A percentile compares a stretch with the other conserved stretches of the same genome.
Evolutionary conservation across 73 alveolate genomes (phyloP).

Genomic region (Uronychia binucleata): DNA sequence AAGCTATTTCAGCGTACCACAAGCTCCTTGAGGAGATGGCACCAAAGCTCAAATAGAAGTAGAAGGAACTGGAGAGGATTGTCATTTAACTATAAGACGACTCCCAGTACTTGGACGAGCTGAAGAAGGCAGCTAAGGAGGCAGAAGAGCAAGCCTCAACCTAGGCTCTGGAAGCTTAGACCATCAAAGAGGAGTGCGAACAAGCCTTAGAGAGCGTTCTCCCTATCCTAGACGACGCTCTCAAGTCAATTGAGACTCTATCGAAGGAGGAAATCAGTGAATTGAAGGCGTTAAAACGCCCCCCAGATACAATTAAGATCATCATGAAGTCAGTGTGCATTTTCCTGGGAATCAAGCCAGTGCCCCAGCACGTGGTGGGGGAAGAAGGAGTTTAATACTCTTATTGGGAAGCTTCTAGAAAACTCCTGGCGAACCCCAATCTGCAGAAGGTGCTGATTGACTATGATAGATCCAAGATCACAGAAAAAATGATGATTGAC

Average conservation of each 20-base stretch:
- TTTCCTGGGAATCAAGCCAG: neutral
- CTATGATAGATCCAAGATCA: neutral
- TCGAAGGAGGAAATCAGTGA: neutral
- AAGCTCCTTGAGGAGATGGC: constrained; percentile 14
- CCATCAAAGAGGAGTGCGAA: neutral
- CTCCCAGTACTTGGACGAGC: neutral
- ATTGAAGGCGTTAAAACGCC: neutral
- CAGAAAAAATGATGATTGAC: neutral
- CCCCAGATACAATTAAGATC: neutral
- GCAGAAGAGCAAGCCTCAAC: neutral
- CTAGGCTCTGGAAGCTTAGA: neutral
- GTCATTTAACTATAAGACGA: neutral
- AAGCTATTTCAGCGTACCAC: constrained; percentile 55
- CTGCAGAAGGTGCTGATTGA: neutral
- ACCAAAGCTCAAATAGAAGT: neutral
- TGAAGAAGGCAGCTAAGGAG: neutral
- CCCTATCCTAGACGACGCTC: neutral
- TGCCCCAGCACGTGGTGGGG: neutral
- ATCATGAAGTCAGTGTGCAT: neutral
- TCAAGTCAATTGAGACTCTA: neutral
- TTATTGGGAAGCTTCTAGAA: constrained; percentile 1
- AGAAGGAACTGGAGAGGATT: neutral
- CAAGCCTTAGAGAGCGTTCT: neutral
- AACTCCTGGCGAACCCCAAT: neutral
- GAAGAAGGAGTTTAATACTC: neutral